These are phyloP conservation scores for Nemania abortiva DNA, from an alignment of 2,329 filamentous ascomycete genomes.

Conservation along the genomic window DNA sequence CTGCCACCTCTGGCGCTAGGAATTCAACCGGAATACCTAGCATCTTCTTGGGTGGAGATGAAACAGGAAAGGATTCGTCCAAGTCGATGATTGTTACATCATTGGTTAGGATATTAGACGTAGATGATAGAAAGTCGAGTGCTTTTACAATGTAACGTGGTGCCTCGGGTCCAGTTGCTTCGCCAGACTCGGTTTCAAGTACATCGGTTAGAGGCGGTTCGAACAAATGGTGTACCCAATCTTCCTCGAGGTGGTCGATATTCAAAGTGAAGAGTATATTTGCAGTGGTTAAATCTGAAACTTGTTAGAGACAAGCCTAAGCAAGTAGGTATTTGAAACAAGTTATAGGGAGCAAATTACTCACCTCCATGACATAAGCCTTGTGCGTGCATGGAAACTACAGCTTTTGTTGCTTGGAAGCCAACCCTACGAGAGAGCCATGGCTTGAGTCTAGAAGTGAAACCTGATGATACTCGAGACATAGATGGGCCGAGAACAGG, in stretches of 20 bases:
- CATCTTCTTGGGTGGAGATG: constrained; percentile 38
- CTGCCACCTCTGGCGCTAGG: constrained; percentile 44
- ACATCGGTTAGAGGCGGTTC: constrained; percentile 32
- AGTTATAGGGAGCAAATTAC: constrained; percentile 6
- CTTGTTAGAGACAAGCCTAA: too few relatives aligned
- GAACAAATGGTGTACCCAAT: constrained; percentile 26
- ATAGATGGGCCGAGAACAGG: constrained; percentile 43
- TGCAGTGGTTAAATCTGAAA: too few relatives aligned
- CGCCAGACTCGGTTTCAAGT: constrained; percentile 38
- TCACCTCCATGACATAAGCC: constrained; percentile 47
- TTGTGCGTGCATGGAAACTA: constrained; percentile 41
- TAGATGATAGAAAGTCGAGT: constrained; percentile 40
- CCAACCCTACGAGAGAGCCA: constrained; percentile 28
- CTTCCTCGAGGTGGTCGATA: too few relatives aligned
- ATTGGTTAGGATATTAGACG: constrained; percentile 33
- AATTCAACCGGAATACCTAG: constrained; percentile 43
- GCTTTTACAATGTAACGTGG: constrained; percentile 45
- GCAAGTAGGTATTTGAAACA: background rate
- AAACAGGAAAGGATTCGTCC: constrained; percentile 38
- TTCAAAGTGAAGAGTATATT: too few relatives aligned
- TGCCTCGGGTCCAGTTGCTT: constrained; percentile 37
- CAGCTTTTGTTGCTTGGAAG: constrained; percentile 38
- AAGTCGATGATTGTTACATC: constrained; percentile 30
- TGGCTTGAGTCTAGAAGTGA: constrained; percentile 38
- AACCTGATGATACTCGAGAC: constrained; percentile 32